phyloP scores from a whole-genome alignment of 768 basidiomycete species.

The Hygrophoropsis aurantiaca region DNA sequence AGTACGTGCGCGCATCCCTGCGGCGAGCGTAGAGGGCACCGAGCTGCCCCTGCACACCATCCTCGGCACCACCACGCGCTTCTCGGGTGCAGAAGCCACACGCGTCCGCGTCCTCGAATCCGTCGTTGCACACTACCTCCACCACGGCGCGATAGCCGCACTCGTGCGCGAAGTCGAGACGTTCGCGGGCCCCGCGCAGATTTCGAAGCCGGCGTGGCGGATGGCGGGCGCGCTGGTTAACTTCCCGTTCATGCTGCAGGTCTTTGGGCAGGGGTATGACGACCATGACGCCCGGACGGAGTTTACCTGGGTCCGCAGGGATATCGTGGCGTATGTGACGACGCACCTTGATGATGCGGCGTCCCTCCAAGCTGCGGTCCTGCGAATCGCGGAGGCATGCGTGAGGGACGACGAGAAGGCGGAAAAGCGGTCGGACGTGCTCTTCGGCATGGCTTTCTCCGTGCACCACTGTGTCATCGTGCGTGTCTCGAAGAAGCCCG shows the following conservation, averaged over 20 bases:
- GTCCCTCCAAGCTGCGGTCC: not conserved
- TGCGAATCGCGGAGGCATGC: not conserved
- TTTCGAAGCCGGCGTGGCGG: not conserved
- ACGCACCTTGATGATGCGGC: slow-evolving; percentile 1
- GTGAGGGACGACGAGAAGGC: not conserved
- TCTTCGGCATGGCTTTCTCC: slow-evolving; percentile 15
- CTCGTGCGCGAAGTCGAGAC: not conserved
- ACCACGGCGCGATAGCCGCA: not conserved
- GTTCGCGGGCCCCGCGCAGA: too few species aligned
- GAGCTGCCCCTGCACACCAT: not conserved
- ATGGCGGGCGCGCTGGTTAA: not conserved
- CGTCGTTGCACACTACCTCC: slow-evolving; percentile 3
- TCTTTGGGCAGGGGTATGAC: too few species aligned
- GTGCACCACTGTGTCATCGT: slow-evolving; percentile 19
- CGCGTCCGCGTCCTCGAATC: slow-evolving; percentile 16
- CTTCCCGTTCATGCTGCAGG: not conserved
- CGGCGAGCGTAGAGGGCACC: slow-evolving; percentile 1
- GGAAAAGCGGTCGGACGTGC: too few species aligned
- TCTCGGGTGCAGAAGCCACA: slow-evolving; percentile 4
- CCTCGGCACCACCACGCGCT: too few species aligned
- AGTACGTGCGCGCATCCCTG: slow-evolving; percentile 8
- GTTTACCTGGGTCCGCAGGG: slow-evolving; percentile 3
- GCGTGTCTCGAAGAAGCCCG: slow-evolving; percentile 2
- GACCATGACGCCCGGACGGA: too few species aligned
- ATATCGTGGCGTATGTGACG: not conserved